Percentiles rank a stretch among this genome's conserved stretches.
phyloP scores from a whole-genome alignment of 352 stramenopile genomes.

The Globisporangium radiosum region DNA sequence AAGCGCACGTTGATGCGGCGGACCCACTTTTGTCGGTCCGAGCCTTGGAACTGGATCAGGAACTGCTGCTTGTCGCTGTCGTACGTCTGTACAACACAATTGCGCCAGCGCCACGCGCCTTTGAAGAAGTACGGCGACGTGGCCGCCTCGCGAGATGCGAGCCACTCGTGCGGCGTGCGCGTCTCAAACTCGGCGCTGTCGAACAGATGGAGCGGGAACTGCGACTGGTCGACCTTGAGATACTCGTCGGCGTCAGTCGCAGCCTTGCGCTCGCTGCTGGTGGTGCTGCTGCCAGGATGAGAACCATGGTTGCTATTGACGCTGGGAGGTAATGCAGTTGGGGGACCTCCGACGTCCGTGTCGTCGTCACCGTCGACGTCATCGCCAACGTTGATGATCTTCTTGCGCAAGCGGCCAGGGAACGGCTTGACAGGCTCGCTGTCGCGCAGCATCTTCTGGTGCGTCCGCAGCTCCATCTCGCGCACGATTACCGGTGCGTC shows the following conservation, averaged over 20 bases:
- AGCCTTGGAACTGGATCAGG: slow-evolving; percentile 80
- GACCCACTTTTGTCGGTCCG: slow-evolving; percentile 83
- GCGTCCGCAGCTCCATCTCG: slow-evolving; percentile 53
- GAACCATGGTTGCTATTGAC: too few relatives aligned
- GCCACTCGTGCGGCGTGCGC: slow-evolving; percentile 66
- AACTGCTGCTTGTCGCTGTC: slow-evolving; percentile 62
- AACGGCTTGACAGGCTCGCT: slow-evolving; percentile 49
- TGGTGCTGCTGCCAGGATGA: not conserved
- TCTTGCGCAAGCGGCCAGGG: slow-evolving; percentile 46
- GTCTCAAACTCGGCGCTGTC: slow-evolving; percentile 86
- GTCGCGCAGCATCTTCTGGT: slow-evolving; percentile 49
- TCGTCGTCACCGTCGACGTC: not conserved
- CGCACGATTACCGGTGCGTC: slow-evolving; percentile 50
- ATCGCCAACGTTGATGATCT: slow-evolving; percentile 27
- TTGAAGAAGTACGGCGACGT: slow-evolving; percentile 82
- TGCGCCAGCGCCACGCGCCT: slow-evolving; percentile 80
- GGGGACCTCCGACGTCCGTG: not conserved
- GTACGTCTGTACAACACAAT: slow-evolving; percentile 59
- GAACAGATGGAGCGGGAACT: slow-evolving; percentile 88
- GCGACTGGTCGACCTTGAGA: slow-evolving; percentile 87
- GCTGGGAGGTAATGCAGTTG: not conserved
- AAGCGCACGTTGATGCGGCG: slow-evolving; percentile 91
- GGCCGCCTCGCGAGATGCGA: slow-evolving; percentile 36
- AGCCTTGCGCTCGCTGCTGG: not conserved
- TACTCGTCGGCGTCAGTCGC: slow-evolving; percentile 42